Evolutionary conservation across 176 grass and related monocot species (phyloP).

Genomic region (Tillandsia fasciculata): DNA sequence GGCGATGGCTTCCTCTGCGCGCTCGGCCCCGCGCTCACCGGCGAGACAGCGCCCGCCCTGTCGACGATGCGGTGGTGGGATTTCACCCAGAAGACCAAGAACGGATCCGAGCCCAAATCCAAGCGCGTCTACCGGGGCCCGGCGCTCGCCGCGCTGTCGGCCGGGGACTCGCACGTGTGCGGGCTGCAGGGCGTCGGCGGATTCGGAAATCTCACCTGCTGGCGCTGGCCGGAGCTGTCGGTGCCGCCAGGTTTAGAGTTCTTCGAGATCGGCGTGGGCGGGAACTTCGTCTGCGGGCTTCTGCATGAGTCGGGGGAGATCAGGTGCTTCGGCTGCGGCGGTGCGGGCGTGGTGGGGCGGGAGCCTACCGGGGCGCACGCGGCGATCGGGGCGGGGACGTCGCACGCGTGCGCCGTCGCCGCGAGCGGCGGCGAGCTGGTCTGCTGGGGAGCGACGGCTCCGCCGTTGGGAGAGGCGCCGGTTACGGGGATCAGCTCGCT

Average conservation of each 20-base stretch:
- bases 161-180: conserved; percentile 58
- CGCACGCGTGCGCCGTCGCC: conserved; percentile 60
- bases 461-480: conserved; percentile 5
- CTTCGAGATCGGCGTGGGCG: conserved; percentile 59
- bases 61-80: conserved; percentile 82
- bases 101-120: not conserved
- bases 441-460: conserved; percentile 53
- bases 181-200: conserved; percentile 31
- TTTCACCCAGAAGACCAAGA: conserved; percentile 11
- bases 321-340: conserved; percentile 54
- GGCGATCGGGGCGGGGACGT: conserved; percentile 27
- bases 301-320: not conserved
- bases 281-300: conserved; percentile 65
- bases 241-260: conserved; percentile 18
- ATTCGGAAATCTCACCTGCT: conserved; percentile 49
- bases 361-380: conserved; percentile 24
- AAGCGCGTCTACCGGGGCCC: conserved; percentile 66
- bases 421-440: conserved; percentile 14
- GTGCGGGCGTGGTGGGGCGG: conserved; percentile 20
- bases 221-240: conserved; percentile 51
- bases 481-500: conserved; percentile 29
- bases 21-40: conserved; percentile 17
- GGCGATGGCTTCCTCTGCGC: conserved; percentile 72
- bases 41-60: conserved; percentile 2
- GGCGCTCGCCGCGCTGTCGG: conserved; percentile 40